Evolutionary conservation across 2,329 filamentous ascomycete genomes (phyloP).

Genomic region (Neonectria magnoliae): DNA sequence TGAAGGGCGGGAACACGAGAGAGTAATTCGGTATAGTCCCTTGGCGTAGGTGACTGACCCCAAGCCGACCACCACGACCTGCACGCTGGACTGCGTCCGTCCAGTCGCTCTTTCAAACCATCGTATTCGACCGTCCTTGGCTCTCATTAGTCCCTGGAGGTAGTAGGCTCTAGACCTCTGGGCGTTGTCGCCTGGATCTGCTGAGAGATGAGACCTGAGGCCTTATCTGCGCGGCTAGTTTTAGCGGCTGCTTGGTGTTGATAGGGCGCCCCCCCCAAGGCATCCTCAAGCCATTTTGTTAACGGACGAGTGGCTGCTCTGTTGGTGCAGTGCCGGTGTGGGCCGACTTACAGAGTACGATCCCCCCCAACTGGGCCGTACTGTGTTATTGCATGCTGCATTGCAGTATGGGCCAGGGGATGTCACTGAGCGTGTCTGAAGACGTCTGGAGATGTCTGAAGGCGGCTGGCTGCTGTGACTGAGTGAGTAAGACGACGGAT

Average conservation of each 20-base stretch:
- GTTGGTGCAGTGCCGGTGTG: not conserved
- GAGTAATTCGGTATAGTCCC: slow-evolving; percentile 7
- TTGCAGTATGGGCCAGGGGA: slow-evolving; percentile 5
- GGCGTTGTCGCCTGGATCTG: not conserved
- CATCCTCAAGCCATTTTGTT: not conserved
- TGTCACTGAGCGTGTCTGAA: slow-evolving; percentile 15
- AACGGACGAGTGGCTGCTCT: not conserved
- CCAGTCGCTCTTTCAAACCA: not conserved
- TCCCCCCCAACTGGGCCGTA: not conserved
- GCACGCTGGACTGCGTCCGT: not conserved
- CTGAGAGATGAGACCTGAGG: slow-evolving; percentile 8
- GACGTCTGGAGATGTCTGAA: not conserved
- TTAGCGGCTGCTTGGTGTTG: slow-evolving; percentile 16
- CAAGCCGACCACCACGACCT: not conserved
- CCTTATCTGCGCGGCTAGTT: slow-evolving; percentile 5
- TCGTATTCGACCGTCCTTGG: slow-evolving; percentile 15
- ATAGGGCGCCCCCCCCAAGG: not conserved
- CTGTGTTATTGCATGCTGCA: slow-evolving; percentile 11
- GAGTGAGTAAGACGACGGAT: not conserved
- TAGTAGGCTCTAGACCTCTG: slow-evolving; percentile 11
- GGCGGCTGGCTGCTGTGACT: not conserved
- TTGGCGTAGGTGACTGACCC: slow-evolving; percentile 1
- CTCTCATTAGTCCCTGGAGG: slow-evolving; percentile 7
- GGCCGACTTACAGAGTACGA: not conserved
- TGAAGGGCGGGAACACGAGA: slow-evolving; percentile 10